Percentiles rank a stretch among this genome's conserved stretches.
Conservation (phyloP, 306 rosid species). For the Spatholobus suberectus region DNA sequence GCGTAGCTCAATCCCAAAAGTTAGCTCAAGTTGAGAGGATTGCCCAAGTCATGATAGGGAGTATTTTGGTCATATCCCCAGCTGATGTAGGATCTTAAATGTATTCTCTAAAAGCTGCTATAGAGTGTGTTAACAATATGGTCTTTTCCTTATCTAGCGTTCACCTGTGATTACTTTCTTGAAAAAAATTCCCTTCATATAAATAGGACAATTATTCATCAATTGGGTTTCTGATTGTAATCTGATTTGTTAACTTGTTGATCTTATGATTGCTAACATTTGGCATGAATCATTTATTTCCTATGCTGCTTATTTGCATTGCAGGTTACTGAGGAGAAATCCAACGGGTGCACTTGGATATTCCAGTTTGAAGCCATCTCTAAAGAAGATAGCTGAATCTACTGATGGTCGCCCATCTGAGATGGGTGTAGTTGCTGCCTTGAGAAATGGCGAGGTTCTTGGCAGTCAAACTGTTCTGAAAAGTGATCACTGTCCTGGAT, state of each 20-base stretch:
- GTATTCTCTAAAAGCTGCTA: neutral
- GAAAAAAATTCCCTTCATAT: neutral
- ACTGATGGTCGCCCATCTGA: slow-evolving; percentile 81
- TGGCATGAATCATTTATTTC: slow-evolving; percentile 30
- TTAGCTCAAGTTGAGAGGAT: neutral
- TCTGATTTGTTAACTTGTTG: slow-evolving; percentile 7
- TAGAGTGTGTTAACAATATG: slow-evolving; percentile 2
- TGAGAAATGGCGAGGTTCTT: slow-evolving; percentile 87
- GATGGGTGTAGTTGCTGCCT: slow-evolving; percentile 90
- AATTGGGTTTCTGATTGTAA: slow-evolving; percentile 12
- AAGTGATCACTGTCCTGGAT: slow-evolving; percentile 94
- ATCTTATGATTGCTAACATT: slow-evolving; percentile 26
- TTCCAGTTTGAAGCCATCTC: slow-evolving; percentile 71
- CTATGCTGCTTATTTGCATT: slow-evolving; percentile 12
- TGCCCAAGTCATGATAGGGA: neutral
- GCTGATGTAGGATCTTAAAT: neutral
- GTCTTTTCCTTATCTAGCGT: neutral
- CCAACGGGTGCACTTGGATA: slow-evolving; percentile 98
- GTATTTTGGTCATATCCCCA: neutral
- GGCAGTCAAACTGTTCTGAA: slow-evolving; percentile 92
- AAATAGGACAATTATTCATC: neutral
- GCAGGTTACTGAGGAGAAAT: slow-evolving; percentile 87
- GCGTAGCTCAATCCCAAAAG: neutral
- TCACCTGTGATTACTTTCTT: neutral
- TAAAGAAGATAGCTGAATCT: slow-evolving; percentile 73